phyloP scores from a whole-genome alignment of 768 basidiomycete species.

The Termitomyces bulborhizus region DNA sequence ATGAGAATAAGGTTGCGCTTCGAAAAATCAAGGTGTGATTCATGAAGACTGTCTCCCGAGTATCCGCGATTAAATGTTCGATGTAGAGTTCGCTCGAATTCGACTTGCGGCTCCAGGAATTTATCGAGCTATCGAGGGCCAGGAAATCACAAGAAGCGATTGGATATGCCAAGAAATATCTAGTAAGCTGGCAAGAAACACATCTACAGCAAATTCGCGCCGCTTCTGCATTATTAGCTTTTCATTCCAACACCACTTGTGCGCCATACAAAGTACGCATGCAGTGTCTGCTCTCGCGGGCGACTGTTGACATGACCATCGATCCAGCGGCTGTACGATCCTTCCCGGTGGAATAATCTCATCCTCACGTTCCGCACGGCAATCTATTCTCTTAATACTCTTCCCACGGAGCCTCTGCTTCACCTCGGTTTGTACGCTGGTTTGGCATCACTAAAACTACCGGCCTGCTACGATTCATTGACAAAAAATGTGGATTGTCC shows the following conservation, averaged over 20 bases:
- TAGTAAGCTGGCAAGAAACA: constrained; percentile 77
- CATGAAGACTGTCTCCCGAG: neutral
- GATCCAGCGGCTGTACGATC: constrained; percentile 75
- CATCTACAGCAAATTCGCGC: constrained; percentile 74
- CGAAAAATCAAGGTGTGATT: constrained; percentile 77
- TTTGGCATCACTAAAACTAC: constrained; percentile 83
- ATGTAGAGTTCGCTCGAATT: constrained; percentile 91
- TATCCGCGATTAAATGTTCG: neutral
- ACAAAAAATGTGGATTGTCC: constrained; percentile 85
- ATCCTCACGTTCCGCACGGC: constrained; percentile 77
- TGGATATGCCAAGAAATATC: constrained; percentile 74
- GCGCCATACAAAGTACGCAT: constrained; percentile 69
- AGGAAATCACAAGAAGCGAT: constrained; percentile 72
- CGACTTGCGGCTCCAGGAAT: constrained; percentile 92
- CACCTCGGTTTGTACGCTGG: constrained; percentile 89
- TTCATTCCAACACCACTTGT: constrained; percentile 62
- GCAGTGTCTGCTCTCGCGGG: neutral
- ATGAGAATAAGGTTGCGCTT: constrained; percentile 89
- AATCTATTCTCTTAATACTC: constrained; percentile 80
- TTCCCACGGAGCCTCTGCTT: constrained; percentile 84
- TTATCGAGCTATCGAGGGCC: constrained; percentile 81
- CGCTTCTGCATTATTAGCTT: constrained; percentile 73
- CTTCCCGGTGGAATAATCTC: constrained; percentile 68
- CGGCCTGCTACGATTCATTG: constrained; percentile 64
- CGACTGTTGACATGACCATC: constrained; percentile 2